Evolutionary conservation across 2,329 filamentous ascomycete species (phyloP), one percentile per base, ranked within the genome.

Genomic region (Balansia obtecta): DNA sequence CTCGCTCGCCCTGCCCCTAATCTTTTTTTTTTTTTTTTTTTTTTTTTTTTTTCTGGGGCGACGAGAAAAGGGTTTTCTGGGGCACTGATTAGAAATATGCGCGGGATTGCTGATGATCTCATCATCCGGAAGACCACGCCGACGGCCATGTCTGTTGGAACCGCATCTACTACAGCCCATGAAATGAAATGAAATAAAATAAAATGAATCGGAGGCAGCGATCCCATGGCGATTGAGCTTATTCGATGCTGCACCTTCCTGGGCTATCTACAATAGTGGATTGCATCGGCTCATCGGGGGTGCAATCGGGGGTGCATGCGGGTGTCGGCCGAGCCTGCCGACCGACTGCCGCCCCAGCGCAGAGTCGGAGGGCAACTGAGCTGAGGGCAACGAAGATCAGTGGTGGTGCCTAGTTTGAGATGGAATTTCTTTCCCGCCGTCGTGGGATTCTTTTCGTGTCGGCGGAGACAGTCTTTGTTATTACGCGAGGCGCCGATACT

Each of bases 41-140:
- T 46, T 37, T 49, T 42, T 47, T 22, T 46, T 37, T 49, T 54
- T 50, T 49, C 45, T 47, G 49, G 51, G 45, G 48, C 48, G 38
- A 4, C 48, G 38, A 4, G 33, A 16, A 10, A 53, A 30, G 45
- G 32, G 15, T 50, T 45, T 49, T 47, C 16, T 45, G 45, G 50
- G 50, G 42, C 40, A 34, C 30, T 34, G 37, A 48, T 51, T 41
- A 38, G 41, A 45, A 41, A 51, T 46, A 7, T 18, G n/a, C 11
- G 3, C 3, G 15, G 44, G 15, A n/a, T 4, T 20, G 16, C 37
- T 34, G 16, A 51, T 51, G 49, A 53, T 46, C 46, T 53, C 45
- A 53, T 51, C 38, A 16, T 7, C 2, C 11, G 18, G 12, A 32
- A 32, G 32, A 20, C n/a, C n/a, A 45, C 34, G 44, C 44, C 27